Base-by-base conservation (phyloP, 257 asterid species). In the Primulina tabacum region DNA sequence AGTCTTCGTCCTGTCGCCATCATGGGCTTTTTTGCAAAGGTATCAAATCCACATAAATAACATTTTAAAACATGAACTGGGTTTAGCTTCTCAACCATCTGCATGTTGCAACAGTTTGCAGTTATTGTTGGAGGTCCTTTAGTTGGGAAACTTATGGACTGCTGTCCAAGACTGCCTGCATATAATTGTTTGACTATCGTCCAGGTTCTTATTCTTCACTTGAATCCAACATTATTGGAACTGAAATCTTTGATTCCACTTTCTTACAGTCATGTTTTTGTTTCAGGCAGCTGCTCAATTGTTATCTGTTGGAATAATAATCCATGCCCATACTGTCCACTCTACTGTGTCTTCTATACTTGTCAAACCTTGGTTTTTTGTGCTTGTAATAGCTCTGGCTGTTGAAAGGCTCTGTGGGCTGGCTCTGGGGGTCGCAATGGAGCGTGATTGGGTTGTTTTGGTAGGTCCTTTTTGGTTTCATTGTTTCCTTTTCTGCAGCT, bases 391-490 rank as follows among this genome's bases (percentile, higher is more conserved):
- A 70, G 90, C 91, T 60, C 91, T 90, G 76, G 96, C 97, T 50
- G 83, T 82, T 75, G 96, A 90, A 84, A 90, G 96, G 80, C 90
- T 93, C 71, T 86, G 92, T 73, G 97, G 99, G 58, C 78, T 93
- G 78, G 92, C 95, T 73, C 80, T 89, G 73, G 99, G 99, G 71
- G 97, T 93, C 75, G 95, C 97, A 11, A 81, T 82, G 82, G 96
- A 93, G 82, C 99, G 99, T 75, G 99, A 93, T 79, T 90, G 97
- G 97, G 90, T 90, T 81, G 96, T 93, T 77, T 72, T 90, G 99
- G 96, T 93, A 83, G 24, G 65, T 20, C 21, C 35, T 35, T 72
- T 37, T 69, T 38, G 18, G 47, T 76, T 67, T 61, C 63, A 65
- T 29, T 65, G 18, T 67, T 32, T 50, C 32, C 9, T 55, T 70